phyloP scores from a whole-genome alignment of 495 filamentous ascomycete genomes.

The Cercophora newfieldiana region DNA sequence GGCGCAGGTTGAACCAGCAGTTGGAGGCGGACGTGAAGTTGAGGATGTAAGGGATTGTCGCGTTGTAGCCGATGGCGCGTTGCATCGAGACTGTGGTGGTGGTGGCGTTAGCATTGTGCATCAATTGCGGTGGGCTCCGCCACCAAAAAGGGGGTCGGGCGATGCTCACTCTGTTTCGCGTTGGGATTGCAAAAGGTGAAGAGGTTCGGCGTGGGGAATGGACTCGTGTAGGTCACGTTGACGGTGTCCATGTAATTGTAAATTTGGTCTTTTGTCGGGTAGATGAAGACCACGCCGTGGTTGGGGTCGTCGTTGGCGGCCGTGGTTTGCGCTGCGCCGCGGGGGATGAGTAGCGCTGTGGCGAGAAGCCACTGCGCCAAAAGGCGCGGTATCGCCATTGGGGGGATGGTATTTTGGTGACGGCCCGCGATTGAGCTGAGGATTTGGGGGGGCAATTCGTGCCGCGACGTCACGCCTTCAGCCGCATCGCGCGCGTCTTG shows the following conservation, averaged over 20 bases:
- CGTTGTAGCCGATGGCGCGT: conserved; percentile 8
- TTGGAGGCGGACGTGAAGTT: conserved; percentile 7
- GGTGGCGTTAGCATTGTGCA: background rate
- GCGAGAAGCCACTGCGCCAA: background rate
- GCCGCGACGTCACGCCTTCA: background rate
- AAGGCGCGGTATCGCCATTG: background rate
- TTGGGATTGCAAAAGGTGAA: conserved; percentile 4
- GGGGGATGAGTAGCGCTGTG: background rate
- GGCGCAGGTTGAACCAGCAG: conserved; percentile 18
- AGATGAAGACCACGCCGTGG: conserved; percentile 15
- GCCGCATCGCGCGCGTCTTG: background rate
- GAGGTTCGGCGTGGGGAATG: conserved; percentile 13
- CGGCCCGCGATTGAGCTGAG: background rate
- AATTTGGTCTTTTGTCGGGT: conserved; percentile 7
- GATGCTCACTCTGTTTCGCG: background rate
- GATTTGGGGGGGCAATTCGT: background rate
- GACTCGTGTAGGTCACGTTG: conserved; percentile 17
- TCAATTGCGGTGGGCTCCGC: too few relatives aligned
- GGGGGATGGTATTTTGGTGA: background rate
- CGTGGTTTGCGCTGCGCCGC: background rate
- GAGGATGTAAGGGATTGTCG: conserved; percentile 8
- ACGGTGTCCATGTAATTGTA: conserved; percentile 19
- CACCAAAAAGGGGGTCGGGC: too few relatives aligned
- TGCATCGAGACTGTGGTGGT: background rate
- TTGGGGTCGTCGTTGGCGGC: background rate